A percentile compares a stretch with the other conserved stretches of the same genome.
Evolutionary conservation across 2,329 filamentous ascomycete species (phyloP).

Genomic region (Plectosphaerella sp.): DNA sequence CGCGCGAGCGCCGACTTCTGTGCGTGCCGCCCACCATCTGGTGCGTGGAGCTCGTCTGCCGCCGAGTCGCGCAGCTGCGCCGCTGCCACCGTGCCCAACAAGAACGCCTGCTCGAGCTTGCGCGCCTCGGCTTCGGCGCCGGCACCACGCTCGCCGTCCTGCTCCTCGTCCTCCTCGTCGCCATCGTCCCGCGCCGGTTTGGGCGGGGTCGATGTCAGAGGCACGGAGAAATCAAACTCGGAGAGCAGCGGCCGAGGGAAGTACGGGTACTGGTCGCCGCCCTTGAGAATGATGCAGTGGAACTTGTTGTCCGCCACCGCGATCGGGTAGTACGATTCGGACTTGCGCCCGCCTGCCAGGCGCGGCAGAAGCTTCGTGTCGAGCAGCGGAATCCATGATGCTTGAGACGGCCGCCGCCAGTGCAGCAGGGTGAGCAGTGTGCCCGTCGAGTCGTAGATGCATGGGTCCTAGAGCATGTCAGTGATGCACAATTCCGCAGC

Average conservation of each 20-base stretch:
- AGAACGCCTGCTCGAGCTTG: conserved; percentile 74
- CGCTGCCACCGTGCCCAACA: conserved; percentile 68
- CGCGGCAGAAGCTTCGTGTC: conserved; percentile 83
- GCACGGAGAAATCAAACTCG: conserved; percentile 89
- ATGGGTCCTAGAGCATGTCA: conserved; percentile 65
- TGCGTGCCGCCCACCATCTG: conserved; percentile 27
- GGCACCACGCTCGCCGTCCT: conserved; percentile 14
- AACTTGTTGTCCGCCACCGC: conserved; percentile 89
- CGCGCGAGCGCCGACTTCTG: conserved; percentile 65
- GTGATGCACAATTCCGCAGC: background rate
- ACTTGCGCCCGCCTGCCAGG: conserved; percentile 77
- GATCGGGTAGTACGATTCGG: conserved; percentile 91
- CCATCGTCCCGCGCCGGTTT: conserved; percentile 18
- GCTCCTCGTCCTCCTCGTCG: conserved; percentile 21
- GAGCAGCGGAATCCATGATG: conserved; percentile 85
- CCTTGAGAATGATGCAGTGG: conserved; percentile 98
- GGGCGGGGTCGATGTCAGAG: conserved; percentile 56
- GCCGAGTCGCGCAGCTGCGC: conserved; percentile 73
- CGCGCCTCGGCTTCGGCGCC: conserved; percentile 40
- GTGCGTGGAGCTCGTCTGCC: conserved; percentile 58
- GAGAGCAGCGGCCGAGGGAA: conserved; percentile 85
- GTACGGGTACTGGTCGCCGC: conserved; percentile 87
- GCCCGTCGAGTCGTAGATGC: conserved; percentile 91
- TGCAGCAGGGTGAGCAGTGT: conserved; percentile 83
- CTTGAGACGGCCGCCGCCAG: conserved; percentile 82